phyloP scores from a whole-genome alignment of 257 asterid species.

The Prunella vulgaris region DNA sequence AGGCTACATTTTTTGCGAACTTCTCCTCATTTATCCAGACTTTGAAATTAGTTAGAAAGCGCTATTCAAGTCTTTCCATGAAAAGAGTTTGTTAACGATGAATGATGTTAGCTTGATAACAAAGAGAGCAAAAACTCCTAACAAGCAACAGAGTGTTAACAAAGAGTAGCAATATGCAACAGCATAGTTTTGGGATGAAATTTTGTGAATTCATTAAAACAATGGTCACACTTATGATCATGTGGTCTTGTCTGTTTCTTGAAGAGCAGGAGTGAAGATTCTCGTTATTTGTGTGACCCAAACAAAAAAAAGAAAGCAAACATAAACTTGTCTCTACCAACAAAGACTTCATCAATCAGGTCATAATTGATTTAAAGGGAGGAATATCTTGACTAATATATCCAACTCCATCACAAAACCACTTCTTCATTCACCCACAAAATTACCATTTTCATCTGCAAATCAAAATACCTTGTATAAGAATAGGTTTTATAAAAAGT shows the following conservation, averaged over 20 bases:
- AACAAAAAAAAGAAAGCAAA: not conserved
- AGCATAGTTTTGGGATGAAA: not conserved
- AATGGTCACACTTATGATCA: slow-evolving; percentile 4
- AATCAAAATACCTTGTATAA: slow-evolving; percentile 2
- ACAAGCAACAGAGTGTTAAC: not conserved
- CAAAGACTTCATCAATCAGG: slow-evolving; percentile 15
- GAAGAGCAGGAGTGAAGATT: slow-evolving; percentile 7
- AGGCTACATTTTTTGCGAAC: too few relatives aligned
- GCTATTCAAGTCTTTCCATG: too few relatives aligned
- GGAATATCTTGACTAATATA: slow-evolving; percentile 6
- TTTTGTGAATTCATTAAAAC: not conserved
- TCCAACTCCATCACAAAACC: not conserved
- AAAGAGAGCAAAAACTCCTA: not conserved
- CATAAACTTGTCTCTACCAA: not conserved
- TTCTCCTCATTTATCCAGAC: too few relatives aligned
- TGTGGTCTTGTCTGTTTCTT: not conserved
- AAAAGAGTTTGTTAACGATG: too few relatives aligned
- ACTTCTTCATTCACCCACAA: slow-evolving; percentile 25
- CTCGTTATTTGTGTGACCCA: slow-evolving; percentile 19
- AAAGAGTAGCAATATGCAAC: not conserved
- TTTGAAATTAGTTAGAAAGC: too few relatives aligned
- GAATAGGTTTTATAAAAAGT: not conserved
- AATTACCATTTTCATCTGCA: slow-evolving; percentile 18
- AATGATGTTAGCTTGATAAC: too few relatives aligned
- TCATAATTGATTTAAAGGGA: slow-evolving; percentile 12